A percentile compares a stretch with the other conserved stretches of the same genome.
These are phyloP conservation scores for Fusarium clavum DNA, from an alignment of 2,329 filamentous ascomycete genomes.

Conservation along the genomic window DNA sequence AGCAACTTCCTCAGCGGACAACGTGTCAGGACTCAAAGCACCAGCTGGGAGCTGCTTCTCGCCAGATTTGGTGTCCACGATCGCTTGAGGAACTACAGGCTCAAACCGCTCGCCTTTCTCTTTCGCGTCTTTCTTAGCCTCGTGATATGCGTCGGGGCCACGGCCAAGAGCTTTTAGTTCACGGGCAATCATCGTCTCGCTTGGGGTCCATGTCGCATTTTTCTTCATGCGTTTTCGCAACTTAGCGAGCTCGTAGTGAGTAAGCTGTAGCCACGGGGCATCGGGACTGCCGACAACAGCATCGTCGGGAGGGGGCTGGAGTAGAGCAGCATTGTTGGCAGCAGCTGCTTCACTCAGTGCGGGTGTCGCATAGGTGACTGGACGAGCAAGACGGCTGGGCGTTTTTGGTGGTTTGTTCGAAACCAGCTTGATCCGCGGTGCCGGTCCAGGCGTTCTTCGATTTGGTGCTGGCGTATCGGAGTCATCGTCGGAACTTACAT, in stretches of 20 bases:
- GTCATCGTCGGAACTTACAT: slow-evolving; percentile 65
- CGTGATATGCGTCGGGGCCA: slow-evolving; percentile 70
- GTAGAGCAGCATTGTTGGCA: slow-evolving; percentile 55
- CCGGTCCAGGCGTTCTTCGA: slow-evolving; percentile 51
- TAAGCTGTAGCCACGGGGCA: slow-evolving; percentile 74
- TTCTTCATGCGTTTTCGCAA: slow-evolving; percentile 91
- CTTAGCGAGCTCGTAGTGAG: slow-evolving; percentile 72
- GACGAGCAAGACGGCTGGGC: slow-evolving; percentile 55
- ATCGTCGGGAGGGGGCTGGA: slow-evolving; percentile 70
- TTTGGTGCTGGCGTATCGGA: slow-evolving; percentile 55
- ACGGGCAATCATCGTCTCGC: slow-evolving; percentile 85
- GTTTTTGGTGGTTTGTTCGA: slow-evolving; percentile 58
- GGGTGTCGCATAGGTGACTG: slow-evolving; percentile 51
- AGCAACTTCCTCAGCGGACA: slow-evolving; percentile 70
- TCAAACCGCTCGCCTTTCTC: slow-evolving; percentile 73
- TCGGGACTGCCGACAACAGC: slow-evolving; percentile 68
- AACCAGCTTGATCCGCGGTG: slow-evolving; percentile 64
- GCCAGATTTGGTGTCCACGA: slow-evolving; percentile 63
- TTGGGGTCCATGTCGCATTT: slow-evolving; percentile 86
- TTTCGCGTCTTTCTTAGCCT: slow-evolving; percentile 73
- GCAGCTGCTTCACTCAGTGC: slow-evolving; percentile 54
- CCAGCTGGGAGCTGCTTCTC: slow-evolving; percentile 67
- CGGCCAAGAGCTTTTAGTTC: slow-evolving; percentile 79
- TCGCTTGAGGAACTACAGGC: slow-evolving; percentile 49
- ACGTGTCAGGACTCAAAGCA: slow-evolving; percentile 67